Conservation (phyloP, 1,284 basidiomycete genomes). For the Sparassis latifolia region DNA sequence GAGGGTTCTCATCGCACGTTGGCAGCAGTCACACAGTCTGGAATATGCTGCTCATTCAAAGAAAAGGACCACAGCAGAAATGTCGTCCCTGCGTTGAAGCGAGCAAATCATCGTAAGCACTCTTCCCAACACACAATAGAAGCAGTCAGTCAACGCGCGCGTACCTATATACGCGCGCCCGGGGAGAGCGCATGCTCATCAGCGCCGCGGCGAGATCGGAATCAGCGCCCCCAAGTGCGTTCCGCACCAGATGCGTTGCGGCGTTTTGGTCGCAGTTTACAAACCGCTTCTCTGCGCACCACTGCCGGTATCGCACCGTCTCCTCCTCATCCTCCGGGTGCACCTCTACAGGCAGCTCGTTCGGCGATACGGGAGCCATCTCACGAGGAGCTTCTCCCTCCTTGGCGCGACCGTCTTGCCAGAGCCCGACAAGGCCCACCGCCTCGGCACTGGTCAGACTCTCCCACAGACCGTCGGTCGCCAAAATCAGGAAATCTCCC, state of each 20-base stretch:
- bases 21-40: too few species aligned
- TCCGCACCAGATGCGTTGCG: conserved; percentile 49
- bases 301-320: conserved; percentile 26
- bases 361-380: background rate
- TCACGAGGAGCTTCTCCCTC: conserved; percentile 7
- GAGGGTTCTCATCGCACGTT: too few species aligned
- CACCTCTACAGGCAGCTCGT: conserved; percentile 13
- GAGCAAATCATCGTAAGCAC: background rate
- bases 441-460: conserved; percentile 52
- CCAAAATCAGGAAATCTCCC: conserved; percentile 52
- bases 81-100: conserved; percentile 16
- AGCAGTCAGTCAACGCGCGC: background rate
- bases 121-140: background rate
- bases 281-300: conserved; percentile 37
- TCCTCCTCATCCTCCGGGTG: conserved; percentile 11
- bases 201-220: conserved; percentile 41
- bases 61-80: conserved; percentile 21
- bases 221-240: conserved; percentile 55
- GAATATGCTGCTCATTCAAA: conserved; percentile 7
- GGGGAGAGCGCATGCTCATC: conserved; percentile 34
- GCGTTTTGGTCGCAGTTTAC: conserved; percentile 41
- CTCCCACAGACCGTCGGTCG: conserved; percentile 54
- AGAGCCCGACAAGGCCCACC: conserved; percentile 46
- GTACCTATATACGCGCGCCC: conserved; percentile 31
- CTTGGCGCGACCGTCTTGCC: conserved; percentile 27